Percentiles rank a stretch among this genome's conserved stretches.
phyloP scores from a whole-genome alignment of 257 asterid species.

The Verbena officinalis region DNA sequence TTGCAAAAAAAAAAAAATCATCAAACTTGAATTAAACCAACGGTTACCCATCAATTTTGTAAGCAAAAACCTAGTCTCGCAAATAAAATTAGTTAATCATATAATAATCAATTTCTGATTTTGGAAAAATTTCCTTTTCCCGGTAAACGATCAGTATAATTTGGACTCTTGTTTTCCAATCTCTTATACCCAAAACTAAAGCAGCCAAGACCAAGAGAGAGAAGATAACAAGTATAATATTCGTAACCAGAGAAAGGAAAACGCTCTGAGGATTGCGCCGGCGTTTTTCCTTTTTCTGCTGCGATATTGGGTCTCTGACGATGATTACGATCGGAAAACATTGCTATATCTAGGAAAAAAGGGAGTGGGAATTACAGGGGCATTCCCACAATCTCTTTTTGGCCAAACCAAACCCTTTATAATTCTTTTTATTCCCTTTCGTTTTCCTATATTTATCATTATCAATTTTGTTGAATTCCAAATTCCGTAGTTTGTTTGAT shows the following conservation, averaged over 20 bases:
- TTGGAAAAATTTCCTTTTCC: not conserved
- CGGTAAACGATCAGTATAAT: not conserved
- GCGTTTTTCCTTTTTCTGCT: not conserved
- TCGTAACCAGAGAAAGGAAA: not conserved
- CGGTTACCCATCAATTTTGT: too few relatives aligned
- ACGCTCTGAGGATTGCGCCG: constrained; percentile 17
- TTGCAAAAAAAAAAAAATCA: too few relatives aligned
- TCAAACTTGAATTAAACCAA: too few relatives aligned
- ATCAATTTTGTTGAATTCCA: constrained; percentile 7
- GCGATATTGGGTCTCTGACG: constrained; percentile 18
- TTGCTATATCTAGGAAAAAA: constrained; percentile 46
- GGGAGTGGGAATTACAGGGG: constrained; percentile 19
- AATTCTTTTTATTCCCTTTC: constrained; percentile 9
- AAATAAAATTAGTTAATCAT: too few relatives aligned
- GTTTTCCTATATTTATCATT: not conserved
- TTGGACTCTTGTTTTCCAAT: not conserved
- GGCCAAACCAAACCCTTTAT: constrained; percentile 34
- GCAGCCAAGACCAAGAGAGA: too few relatives aligned
- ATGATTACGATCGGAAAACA: constrained; percentile 32
- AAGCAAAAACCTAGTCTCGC: too few relatives aligned
- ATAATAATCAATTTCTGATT: too few relatives aligned
- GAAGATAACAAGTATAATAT: too few relatives aligned
- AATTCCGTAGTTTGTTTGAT: not conserved
- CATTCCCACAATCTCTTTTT: constrained; percentile 25
- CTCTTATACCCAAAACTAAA: not conserved